A percentile compares a stretch with the other conserved stretches of the same genome.
These are phyloP conservation scores for Phytophthora chlamydospora DNA, from an alignment of 352 stramenopile genomes.

Conservation along the genomic window DNA sequence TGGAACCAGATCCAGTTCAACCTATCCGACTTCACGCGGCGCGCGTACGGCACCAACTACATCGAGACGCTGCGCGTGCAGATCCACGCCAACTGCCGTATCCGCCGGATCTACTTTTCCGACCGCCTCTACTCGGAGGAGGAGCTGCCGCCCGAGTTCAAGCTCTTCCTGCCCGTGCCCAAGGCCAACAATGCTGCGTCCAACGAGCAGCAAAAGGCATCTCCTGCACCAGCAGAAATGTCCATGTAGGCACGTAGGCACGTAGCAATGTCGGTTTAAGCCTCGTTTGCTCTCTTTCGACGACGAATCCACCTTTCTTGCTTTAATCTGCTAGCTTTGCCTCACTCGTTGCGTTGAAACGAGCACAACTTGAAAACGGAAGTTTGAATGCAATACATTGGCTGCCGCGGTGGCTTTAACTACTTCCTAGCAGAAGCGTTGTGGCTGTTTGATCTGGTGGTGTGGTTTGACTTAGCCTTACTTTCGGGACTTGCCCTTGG, in stretches of 20 bases:
- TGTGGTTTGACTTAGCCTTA: constrained; percentile 19
- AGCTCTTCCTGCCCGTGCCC: constrained; percentile 95
- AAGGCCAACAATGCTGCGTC: constrained; percentile 75
- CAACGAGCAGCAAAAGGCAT: constrained; percentile 52
- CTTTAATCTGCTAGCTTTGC: constrained; percentile 16
- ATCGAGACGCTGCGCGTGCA: constrained; percentile 97
- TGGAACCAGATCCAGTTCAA: constrained; percentile 99
- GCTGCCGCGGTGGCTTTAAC: constrained; percentile 9
- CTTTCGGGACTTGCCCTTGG: constrained; percentile 66
- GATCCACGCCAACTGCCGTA: constrained; percentile 98
- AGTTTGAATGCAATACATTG: constrained; percentile 21
- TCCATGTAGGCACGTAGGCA: constrained; percentile 38
- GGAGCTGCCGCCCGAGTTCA: constrained; percentile 97
- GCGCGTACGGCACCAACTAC: constrained; percentile 98
- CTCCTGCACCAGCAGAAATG: constrained; percentile 40
- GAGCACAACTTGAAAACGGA: background rate
- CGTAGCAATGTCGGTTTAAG: constrained; percentile 1
- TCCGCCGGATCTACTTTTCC: constrained; percentile 98
- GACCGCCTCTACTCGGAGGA: constrained; percentile 97
- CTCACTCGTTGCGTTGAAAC: background rate
- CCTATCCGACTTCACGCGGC: constrained; percentile 96
- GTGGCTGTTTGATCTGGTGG: constrained; percentile 5
- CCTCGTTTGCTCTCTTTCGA: constrained; percentile 1
- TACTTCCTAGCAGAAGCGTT: constrained; percentile 12
- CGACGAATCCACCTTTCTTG: background rate